Evolutionary conservation across 345 rosid species (phyloP), one percentile per base, ranked within the genome.

Genomic region (Clausena lansium): DNA sequence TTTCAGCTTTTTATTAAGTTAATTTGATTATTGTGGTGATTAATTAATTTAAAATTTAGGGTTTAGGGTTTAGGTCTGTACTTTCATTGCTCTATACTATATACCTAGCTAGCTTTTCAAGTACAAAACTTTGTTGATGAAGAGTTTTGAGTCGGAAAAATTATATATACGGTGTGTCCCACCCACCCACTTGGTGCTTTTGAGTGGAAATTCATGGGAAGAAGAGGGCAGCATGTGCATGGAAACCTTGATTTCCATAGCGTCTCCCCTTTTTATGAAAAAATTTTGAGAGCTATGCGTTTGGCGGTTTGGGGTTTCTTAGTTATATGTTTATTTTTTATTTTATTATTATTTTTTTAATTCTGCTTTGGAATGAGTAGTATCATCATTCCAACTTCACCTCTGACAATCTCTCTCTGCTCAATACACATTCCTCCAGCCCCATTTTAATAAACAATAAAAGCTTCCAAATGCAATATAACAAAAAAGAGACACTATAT

Each of bases 201-300:
- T 13, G 76, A 84, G 81, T 55, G 39, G 81, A 83, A 81, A 81
- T 81, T 83, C 70, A 69, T 69, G 83, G 84, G 83, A 80, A 82
- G 79, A 81, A 79, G 81, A 79, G 82, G 82, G 79, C 41, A 82
- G 87, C 92, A 90, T 87, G 92, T 91, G 96, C 89, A 79, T 78
- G 85, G 85, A 77, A 86, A 81, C 90, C 87, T 82, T 84, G 91
- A 88, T 80, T 81, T 88, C 86, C 90, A 84, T 82, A 80, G 80
- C 81, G 81, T 83, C 92, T 81, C 92, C 83, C 80, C 90, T 90
- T 91, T 90, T 90, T 77, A 88, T 84, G 88, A 79, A 86, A 81
- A 80, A 80, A 20, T 28, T 79, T 88, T 86, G 88, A 84, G 85
- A 82, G 84, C 75, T 79, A 81, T 84, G 83, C 73, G 88, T 83